phyloP scores from a whole-genome alignment of 306 rosid species.

The Citrullus amarus region DNA sequence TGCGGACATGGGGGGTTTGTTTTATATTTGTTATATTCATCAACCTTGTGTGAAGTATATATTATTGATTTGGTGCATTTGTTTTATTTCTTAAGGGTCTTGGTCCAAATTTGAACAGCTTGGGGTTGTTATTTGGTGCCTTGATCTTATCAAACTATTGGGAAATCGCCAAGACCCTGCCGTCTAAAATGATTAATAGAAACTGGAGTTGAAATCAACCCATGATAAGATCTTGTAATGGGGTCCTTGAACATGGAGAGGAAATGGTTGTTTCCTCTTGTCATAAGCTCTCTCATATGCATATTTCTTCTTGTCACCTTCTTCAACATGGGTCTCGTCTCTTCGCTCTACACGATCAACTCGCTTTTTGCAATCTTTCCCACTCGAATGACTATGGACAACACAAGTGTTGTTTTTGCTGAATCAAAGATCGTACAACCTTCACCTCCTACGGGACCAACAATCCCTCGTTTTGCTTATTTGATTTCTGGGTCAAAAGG shows the following conservation, averaged over 20 bases:
- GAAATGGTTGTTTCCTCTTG: constrained; percentile 75
- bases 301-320: constrained; percentile 53
- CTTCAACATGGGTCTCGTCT: constrained; percentile 60
- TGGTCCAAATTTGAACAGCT: constrained; percentile 3
- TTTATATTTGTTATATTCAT: background rate
- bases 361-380: constrained; percentile 64
- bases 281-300: constrained; percentile 46
- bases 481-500: constrained; percentile 90
- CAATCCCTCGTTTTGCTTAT: constrained; percentile 73
- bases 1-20: background rate
- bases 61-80: background rate
- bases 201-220: background rate
- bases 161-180: background rate
- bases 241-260: constrained; percentile 57
- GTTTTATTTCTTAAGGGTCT: background rate
- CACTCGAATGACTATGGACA: constrained; percentile 22
- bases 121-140: constrained; percentile 6
- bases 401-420: constrained; percentile 24
- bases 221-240: constrained; percentile 26
- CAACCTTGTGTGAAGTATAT: background rate
- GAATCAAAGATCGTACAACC: constrained; percentile 34
- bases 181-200: background rate
- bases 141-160: background rate
- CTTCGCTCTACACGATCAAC: constrained; percentile 57
- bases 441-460: constrained; percentile 30